Evolutionary conservation across 1,284 basidiomycete species (phyloP), one percentile per base, ranked within the genome.

Genomic region (Pseudozyma tsukubaensis): DNA sequence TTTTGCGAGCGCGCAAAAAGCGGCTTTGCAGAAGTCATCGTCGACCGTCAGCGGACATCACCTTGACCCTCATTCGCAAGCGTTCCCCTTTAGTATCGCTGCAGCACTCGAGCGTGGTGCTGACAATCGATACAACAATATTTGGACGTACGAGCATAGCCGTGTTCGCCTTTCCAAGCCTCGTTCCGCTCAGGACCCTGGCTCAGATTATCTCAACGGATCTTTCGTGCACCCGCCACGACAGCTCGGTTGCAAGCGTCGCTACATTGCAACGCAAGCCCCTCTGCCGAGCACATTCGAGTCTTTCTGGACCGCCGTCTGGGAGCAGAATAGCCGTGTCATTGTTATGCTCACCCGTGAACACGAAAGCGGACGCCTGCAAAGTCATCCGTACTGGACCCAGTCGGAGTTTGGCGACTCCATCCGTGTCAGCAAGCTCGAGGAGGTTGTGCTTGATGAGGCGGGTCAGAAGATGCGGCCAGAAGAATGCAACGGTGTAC

Each of bases 231-330:
- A 78, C n/a, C 83, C 83, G 0, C 57, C 76, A 1, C 49, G 54
- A 5, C 64, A 72, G 32, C 62, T 72, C 36, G 83, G 81, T n/a
- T 59, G 62, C 24, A 64, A 70, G 49, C 61, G 76, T n/a, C 86
- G 92, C 50, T 98, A 96, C 83, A 97, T 99, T 72, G 96, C 95
- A 1, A 97, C 96, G 1, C 96, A 99, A 85, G 96, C 96, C 1
- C 96, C 96, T 1, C 86, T 99, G 34, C 92, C 92, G 8, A 89
- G 92, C 21, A 98, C 96, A 0, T 97, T 91, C 83, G 87, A 88
- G 9, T 94, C 97, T 81, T 99, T 99, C 80, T 99, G 96, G 96
- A 92, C 91, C 6, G 82, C 88, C 10, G 85, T 88, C 8, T 88
- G 87, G 85, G 87, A 89, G 74, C 88, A 89, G 73, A 83, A 86